Base-by-base conservation (phyloP, 306 rosid genomes). In the Ormosia semicastrata region DNA sequence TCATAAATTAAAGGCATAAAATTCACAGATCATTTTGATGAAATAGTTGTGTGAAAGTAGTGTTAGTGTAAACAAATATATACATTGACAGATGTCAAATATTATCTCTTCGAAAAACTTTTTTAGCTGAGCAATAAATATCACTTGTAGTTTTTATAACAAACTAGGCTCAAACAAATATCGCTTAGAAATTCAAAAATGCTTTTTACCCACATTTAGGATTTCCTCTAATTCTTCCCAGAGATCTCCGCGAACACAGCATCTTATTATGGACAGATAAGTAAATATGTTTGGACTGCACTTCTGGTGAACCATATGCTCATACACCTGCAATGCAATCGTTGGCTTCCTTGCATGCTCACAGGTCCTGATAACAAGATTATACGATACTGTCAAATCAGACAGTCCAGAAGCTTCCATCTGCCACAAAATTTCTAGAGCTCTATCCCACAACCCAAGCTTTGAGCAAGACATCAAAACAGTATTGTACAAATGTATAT, bases 321-420 rank as follows among this genome's bases (percentile, higher is more conserved):
- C 88, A 49, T 95, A 95, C 74, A 95, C 97, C 86, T 91, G 94
- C 89, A 91, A 73, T 30, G 98, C 98, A 82, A 90, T 86, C 73
- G 73, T 47, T 3, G 97, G 94, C 84, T 92, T 90, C 87, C 88
- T 89, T 33, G 95, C 93, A 68, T 44, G 71, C 79, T 95, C 93
- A 73, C 98, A 95, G 62, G 97, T 86, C 85, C 86, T 74, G 66
- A 95, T 87, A 44, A 90, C 98, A 37, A 91, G 91, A 86, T 90
- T 91, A 85, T 93, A 95, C 1, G 97, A 91, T 11, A 84, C 74
- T 60, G 92, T 85, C 17, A 91, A 85, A 77, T 86, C 82, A 34
- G 86, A 81, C 62, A 83, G 44, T 33, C 87, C 91, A 14, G 84
- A 88, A 74, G 90, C 85, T 77, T 95, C 98, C 90, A 95, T 90